Conservation (phyloP, 257 asterid genomes). For the Prunella vulgaris region DNA sequence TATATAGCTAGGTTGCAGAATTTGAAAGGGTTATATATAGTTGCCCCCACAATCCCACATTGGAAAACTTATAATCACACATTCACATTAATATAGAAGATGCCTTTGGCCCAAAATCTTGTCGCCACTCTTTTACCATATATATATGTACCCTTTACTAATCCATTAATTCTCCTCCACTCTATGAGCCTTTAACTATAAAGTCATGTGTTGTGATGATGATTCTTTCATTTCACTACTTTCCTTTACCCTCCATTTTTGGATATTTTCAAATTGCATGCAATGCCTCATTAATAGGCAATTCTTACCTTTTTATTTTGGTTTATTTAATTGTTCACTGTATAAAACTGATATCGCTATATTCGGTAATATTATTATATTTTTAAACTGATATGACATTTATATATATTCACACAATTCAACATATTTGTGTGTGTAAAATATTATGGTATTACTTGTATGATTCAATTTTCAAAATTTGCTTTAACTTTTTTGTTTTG, state of each 20-base stretch:
- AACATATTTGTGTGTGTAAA: no score
- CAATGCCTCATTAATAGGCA: neutral
- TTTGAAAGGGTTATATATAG: neutral
- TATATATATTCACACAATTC: no score
- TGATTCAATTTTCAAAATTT: no score
- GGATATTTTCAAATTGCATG: neutral
- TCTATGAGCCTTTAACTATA: neutral
- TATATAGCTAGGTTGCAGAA: neutral
- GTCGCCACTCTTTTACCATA: conserved; percentile 1
- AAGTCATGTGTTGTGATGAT: no score
- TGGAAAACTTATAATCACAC: conserved; percentile 1
- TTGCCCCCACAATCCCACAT: conserved; percentile 39
- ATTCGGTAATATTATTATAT: no score
- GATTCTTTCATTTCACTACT: neutral
- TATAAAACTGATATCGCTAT: no score
- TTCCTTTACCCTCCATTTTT: neutral
- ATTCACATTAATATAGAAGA: conserved; percentile 1
- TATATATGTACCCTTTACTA: neutral
- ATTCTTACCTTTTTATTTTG: no score
- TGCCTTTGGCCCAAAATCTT: conserved; percentile 25
- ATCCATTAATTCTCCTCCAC: neutral
- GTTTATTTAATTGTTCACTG: no score
- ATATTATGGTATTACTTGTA: no score
- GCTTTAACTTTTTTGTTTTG: no score
- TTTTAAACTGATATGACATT: no score